Conservation (phyloP, 306 rosid species). For the Arachis stenosperma region DNA sequence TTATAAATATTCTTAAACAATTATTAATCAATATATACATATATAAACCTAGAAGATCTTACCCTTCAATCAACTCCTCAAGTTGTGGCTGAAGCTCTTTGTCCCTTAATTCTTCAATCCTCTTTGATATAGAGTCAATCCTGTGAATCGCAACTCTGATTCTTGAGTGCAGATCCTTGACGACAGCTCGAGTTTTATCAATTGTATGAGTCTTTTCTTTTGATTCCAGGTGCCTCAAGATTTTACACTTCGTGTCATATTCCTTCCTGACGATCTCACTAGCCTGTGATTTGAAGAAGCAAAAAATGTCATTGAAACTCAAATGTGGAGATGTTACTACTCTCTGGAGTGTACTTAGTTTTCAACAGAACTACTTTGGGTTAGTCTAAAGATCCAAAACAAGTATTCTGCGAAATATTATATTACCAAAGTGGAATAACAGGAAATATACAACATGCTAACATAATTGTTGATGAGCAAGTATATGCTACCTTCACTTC, state of each 20-base stretch:
- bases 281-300: constrained; percentile 58
- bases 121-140: constrained; percentile 89
- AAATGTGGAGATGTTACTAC: constrained; percentile 1
- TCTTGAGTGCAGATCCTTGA: constrained; percentile 96
- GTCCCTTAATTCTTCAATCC: constrained; percentile 91
- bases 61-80: constrained; percentile 92
- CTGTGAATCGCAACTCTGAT: constrained; percentile 79
- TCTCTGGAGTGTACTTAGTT: constrained; percentile 10
- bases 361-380: constrained; percentile 20
- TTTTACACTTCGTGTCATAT: constrained; percentile 81
- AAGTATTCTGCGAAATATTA: constrained; percentile 31
- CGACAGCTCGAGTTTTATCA: constrained; percentile 82
- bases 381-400: constrained; percentile 27
- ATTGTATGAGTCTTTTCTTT: constrained; percentile 53
- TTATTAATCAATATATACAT: neutral
- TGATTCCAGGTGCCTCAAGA: constrained; percentile 81
- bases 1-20: neutral
- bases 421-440: neutral
- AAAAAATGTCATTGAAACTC: constrained; percentile 9
- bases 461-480: constrained; percentile 17
- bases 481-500: constrained; percentile 83
- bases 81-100: constrained; percentile 97
- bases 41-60: constrained; percentile 38
- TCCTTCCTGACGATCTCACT: constrained; percentile 80
- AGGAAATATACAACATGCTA: constrained; percentile 2